Base-by-base conservation (phyloP, 208 protist species). In the Strigomonas culicis region DNA sequence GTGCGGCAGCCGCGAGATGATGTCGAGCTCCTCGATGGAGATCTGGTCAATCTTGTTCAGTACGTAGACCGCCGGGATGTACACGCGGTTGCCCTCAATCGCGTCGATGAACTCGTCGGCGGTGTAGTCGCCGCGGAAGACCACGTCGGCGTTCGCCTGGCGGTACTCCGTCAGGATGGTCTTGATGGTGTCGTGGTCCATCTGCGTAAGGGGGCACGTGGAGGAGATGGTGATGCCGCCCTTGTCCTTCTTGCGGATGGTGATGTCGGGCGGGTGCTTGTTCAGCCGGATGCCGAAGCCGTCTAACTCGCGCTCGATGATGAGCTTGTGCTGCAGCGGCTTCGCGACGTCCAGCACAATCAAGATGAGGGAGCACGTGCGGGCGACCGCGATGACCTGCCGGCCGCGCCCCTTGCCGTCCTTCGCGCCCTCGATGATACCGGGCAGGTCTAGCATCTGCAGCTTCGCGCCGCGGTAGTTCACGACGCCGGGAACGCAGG, bases 1-100 rank as follows among this genome's bases (percentile, higher is more conserved):
- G 82, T 99, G 95, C 41, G 97, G 97, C 10, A 99, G 86, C 25
- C 93, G 88, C 56, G 95, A 75, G 51, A 99, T 86, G 60, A 99
- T 92, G 58, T 99, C 96, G 34, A 99, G 93, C 75, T 98, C 95
- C 78, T 99, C 97, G 49, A 99, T 97, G 27, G 87, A 96, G 63
- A 99, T 97, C 79, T 98, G 97, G 76, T 99, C 98, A 72, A 99
- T 99, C 79, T 99, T 99, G 90, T 99, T 99, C 31, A 99, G 78
- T 32, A 99, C 97, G 75, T 99, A 99, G 31, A 99, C 76, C 70
- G 75, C 88, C 0, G 97, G 97, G 46, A 99, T 96, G 84, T 99
- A 99, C 15, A 97, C 80, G 31, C 97, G 91, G 70, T 94, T 96
- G 41, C 97, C 98, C 74, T 99, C 98, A 60, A 99, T 98, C 1